phyloP scores from a whole-genome alignment of 2,329 filamentous ascomycete genomes.

The Ascosphaera apis region DNA sequence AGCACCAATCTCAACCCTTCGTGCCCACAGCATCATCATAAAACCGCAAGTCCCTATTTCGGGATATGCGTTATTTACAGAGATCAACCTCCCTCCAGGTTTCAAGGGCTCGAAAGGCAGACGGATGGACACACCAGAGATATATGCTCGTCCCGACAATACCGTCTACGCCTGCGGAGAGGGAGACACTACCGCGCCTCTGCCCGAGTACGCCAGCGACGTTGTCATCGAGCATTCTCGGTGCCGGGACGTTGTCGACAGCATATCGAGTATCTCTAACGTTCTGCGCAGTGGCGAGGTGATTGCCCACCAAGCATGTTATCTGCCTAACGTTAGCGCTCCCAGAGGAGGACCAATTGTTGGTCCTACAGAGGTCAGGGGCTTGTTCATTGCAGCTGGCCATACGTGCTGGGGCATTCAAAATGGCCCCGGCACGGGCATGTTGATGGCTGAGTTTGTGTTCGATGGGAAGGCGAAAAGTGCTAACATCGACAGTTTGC shows the following conservation, averaged over 20 bases:
- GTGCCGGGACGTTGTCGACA: constrained; percentile 68
- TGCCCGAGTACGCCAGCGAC: constrained; percentile 52
- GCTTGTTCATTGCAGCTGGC: constrained; percentile 61
- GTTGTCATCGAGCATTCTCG: constrained; percentile 52
- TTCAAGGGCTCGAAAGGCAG: constrained; percentile 29
- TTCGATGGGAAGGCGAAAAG: constrained; percentile 49
- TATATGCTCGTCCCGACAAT: constrained; percentile 71
- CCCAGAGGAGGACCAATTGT: constrained; percentile 47
- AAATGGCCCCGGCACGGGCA: constrained; percentile 74
- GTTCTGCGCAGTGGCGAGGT: constrained; percentile 45
- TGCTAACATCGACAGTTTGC: constrained; percentile 40
- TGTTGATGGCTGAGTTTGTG: constrained; percentile 55
- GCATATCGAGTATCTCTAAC: constrained; percentile 35
- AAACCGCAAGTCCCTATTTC: constrained; percentile 28
- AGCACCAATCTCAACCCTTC: constrained; percentile 35
- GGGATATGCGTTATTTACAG: constrained; percentile 44
- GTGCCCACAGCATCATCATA: constrained; percentile 41
- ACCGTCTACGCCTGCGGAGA: constrained; percentile 92
- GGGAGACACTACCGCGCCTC: constrained; percentile 49
- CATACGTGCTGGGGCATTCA: constrained; percentile 98
- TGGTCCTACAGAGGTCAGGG: constrained; percentile 48
- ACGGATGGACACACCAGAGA: constrained; percentile 59
- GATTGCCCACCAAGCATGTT: constrained; percentile 67
- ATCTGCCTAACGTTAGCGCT: constrained; percentile 51
- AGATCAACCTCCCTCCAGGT: constrained; percentile 48